These are phyloP conservation scores for Dactylellina haptotyla DNA, from an alignment of 2,329 filamentous ascomycete species.

Conservation along the genomic window DNA sequence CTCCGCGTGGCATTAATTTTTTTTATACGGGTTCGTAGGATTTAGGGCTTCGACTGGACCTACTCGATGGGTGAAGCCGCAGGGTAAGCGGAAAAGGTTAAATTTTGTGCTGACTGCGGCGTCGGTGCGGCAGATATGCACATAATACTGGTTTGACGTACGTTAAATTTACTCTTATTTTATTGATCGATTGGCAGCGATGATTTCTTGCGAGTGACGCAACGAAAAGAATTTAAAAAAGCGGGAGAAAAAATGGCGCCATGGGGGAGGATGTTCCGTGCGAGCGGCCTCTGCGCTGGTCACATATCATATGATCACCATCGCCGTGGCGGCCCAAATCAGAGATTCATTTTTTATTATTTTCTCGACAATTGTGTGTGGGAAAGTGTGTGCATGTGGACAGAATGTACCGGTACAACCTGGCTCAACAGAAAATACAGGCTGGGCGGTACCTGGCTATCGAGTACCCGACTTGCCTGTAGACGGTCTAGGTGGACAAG, in stretches of 20 bases:
- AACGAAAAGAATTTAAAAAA: conserved; percentile 5
- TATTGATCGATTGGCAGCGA: no score
- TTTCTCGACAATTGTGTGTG: background rate
- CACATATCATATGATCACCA: conserved; percentile 18
- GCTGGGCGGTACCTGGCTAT: conserved; percentile 7
- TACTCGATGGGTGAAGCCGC: background rate
- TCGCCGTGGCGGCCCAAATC: background rate
- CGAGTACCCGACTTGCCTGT: background rate
- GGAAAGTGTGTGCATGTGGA: conserved; percentile 4
- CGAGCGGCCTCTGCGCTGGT: background rate
- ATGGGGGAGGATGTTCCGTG: conserved; percentile 6
- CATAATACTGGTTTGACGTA: no score
- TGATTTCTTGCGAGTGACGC: no score
- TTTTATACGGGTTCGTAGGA: background rate
- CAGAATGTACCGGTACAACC: conserved; percentile 3
- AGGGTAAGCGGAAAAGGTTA: background rate
- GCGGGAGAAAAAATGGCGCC: conserved; percentile 23
- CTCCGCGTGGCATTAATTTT: no score
- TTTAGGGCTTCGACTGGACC: conserved; percentile 5
- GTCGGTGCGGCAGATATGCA: conserved; percentile 6
- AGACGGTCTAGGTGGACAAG: conserved; percentile 21
- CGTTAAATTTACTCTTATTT: no score
- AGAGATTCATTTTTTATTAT: conserved; percentile 7
- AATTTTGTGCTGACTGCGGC: conserved; percentile 7
- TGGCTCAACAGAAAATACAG: background rate